phyloP scores from a whole-genome alignment of 805 yeast species.

The Candida oleophila region DNA sequence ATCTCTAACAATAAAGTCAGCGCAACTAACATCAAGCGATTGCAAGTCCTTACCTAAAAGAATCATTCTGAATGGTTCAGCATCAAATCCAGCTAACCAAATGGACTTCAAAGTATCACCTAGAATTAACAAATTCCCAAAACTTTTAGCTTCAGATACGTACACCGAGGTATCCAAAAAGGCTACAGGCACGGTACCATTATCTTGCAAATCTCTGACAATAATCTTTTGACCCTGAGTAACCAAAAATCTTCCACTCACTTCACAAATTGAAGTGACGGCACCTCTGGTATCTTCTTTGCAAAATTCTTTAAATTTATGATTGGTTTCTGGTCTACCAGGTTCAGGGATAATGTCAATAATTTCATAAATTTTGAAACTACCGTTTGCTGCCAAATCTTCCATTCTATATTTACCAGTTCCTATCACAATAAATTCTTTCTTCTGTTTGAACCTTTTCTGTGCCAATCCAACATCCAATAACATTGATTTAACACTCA shows the following conservation, averaged over 20 bases:
- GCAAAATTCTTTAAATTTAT: constrained; percentile 69
- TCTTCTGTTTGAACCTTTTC: constrained; percentile 47
- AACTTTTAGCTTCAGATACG: constrained; percentile 74
- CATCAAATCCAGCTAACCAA: constrained; percentile 85
- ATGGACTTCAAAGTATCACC: constrained; percentile 81
- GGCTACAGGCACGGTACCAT: constrained; percentile 90
- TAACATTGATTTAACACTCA: constrained; percentile 53
- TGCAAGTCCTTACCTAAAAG: constrained; percentile 72
- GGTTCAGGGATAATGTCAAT: constrained; percentile 88
- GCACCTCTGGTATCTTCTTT: constrained; percentile 82
- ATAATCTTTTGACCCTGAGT: constrained; percentile 85
- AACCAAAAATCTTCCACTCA: constrained; percentile 79
- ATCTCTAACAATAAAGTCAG: constrained; percentile 75
- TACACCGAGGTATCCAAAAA: constrained; percentile 83
- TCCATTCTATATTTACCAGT: constrained; percentile 75
- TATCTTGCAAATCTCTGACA: constrained; percentile 82
- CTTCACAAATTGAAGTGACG: constrained; percentile 70
- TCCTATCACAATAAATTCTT: constrained; percentile 77
- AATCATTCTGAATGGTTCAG: constrained; percentile 89
- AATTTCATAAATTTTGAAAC: constrained; percentile 69
- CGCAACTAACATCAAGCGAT: constrained; percentile 58
- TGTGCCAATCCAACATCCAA: constrained; percentile 44
- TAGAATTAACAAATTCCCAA: constrained; percentile 76
- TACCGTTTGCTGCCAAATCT: constrained; percentile 77
- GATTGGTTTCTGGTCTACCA: constrained; percentile 78